Evolutionary conservation across 176 grass and related monocot species (phyloP).

Genomic region (Phyllostachys edulis): DNA sequence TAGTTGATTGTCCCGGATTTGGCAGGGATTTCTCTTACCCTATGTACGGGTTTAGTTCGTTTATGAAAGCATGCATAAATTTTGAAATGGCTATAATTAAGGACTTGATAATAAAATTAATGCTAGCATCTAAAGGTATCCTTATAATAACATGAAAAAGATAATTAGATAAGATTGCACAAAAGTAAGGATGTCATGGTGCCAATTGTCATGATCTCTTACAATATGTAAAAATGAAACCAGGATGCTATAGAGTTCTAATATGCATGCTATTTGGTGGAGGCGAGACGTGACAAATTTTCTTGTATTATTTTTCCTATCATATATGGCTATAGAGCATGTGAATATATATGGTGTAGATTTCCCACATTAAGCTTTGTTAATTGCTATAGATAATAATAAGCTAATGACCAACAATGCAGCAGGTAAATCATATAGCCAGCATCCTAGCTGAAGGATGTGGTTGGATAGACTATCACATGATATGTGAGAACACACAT

Average conservation of each 20-base stretch:
- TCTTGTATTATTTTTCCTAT: background rate
- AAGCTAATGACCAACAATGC: conserved; percentile 6
- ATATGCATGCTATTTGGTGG: background rate
- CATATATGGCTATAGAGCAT: background rate
- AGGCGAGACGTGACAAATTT: background rate
- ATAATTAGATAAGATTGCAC: background rate
- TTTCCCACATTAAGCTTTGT: conserved; percentile 20
- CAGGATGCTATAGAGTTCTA: background rate
- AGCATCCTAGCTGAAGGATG: conserved; percentile 30
- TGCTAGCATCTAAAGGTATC: background rate
- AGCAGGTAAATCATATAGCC: conserved; percentile 33
- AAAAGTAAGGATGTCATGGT: conserved; percentile 18
- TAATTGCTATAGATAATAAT: background rate
- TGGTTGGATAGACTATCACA: conserved; percentile 21
- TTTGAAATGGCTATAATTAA: background rate
- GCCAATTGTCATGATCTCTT: conserved; percentile 8
- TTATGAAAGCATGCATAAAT: background rate
- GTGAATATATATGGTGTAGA: conserved; percentile 26
- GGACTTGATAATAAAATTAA: background rate
- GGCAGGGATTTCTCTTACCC: background rate
- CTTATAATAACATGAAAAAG: background rate
- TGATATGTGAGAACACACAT: background rate
- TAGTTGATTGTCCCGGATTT: background rate
- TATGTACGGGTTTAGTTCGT: background rate
- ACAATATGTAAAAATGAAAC: background rate